Evolutionary conservation across 129 eudicot species (phyloP), one percentile per base, ranked within the genome.

Genomic region (Saposhnikovia divaricata): DNA sequence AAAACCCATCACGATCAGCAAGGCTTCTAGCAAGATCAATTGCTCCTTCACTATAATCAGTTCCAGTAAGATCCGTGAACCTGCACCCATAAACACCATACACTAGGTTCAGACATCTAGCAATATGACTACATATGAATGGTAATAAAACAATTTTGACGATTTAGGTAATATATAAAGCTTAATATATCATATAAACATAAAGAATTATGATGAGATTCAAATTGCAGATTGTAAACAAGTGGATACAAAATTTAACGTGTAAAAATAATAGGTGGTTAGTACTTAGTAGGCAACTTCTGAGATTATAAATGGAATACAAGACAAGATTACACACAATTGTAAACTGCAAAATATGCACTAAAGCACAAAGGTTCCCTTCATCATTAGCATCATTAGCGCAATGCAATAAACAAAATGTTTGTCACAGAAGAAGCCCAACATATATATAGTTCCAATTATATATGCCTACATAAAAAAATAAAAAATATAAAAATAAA

Each of bases 31-130:
- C 99, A 83, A 96, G 93, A 82, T 88, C 86, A 87, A 96, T 82
- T 65, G 99, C 99, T 83, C 96, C 99, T 90, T 90, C 99, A 68
- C 96, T 92, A 66, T 96, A 96, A 87, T 96, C 99, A 53, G 90
- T 91, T 80, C 99, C 99, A 77, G 95, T 92, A 80, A 96, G 90
- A 90, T 96, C 97, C 42, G 92, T 79, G 87, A 96, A 96, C 92
- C 99, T 96, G 82, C 40, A 82, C 82, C 73, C 72, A 65, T 28
- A 6, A 31, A 31, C 42, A 68, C 13, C 42, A 34, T 31, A 25
- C 37, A 68, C 43, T 68, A 31, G 10, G 23, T 68, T 61, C 34
- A 61, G 69, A n/a, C 9, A 42, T 68, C 5, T 68, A 68, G 39
- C 9, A 42, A 68, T 31, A 34, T 68, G 18, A 27, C 15, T 27